Percentiles rank a stretch among this genome's conserved stretches.
Evolutionary conservation across 2,329 filamentous ascomycete species (phyloP).

Genomic region (Aureobasidium sp.): DNA sequence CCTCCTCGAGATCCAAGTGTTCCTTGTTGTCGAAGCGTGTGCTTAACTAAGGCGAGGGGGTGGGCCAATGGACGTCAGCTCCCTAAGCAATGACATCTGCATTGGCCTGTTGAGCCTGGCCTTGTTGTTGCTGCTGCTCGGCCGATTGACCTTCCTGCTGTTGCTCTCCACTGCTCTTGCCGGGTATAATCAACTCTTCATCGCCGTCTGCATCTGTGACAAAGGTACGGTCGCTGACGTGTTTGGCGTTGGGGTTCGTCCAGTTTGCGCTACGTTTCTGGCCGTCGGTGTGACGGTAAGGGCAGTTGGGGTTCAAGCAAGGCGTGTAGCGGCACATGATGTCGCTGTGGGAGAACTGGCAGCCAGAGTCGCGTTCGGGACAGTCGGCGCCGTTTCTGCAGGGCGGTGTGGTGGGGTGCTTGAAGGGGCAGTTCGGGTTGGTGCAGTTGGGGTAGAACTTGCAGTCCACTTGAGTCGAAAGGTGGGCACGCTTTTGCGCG

Average conservation of each 20-base stretch:
- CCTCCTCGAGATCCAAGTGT: neutral
- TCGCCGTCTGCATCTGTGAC: slow-evolving; percentile 20
- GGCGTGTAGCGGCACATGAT: slow-evolving; percentile 86
- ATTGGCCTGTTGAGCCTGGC: neutral
- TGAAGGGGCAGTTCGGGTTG: slow-evolving; percentile 80
- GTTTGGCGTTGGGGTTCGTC: slow-evolving; percentile 67
- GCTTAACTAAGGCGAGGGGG: neutral
- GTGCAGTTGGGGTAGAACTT: slow-evolving; percentile 88
- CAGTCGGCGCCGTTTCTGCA: slow-evolving; percentile 92
- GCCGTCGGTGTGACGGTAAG: slow-evolving; percentile 84
- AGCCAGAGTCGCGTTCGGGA: slow-evolving; percentile 48
- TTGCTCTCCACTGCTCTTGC: slow-evolving; percentile 17
- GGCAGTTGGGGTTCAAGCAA: slow-evolving; percentile 80
- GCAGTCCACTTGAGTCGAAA: slow-evolving; percentile 76
- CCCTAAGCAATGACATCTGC: slow-evolving; percentile 19
- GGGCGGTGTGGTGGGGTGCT: slow-evolving; percentile 76
- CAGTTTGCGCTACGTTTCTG: slow-evolving; percentile 59
- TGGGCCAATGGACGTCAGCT: slow-evolving; percentile 1
- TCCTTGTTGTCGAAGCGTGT: neutral
- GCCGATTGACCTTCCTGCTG: neutral
- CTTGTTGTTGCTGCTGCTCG: slow-evolving; percentile 1
- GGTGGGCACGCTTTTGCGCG: slow-evolving; percentile 58
- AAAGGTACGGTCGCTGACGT: slow-evolving; percentile 18
- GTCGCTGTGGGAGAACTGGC: slow-evolving; percentile 83
- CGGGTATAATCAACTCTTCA: slow-evolving; percentile 30